These are phyloP conservation scores for Pilatotrama ljubarskyi DNA, from an alignment of 768 basidiomycete species.

Conservation along the genomic window DNA sequence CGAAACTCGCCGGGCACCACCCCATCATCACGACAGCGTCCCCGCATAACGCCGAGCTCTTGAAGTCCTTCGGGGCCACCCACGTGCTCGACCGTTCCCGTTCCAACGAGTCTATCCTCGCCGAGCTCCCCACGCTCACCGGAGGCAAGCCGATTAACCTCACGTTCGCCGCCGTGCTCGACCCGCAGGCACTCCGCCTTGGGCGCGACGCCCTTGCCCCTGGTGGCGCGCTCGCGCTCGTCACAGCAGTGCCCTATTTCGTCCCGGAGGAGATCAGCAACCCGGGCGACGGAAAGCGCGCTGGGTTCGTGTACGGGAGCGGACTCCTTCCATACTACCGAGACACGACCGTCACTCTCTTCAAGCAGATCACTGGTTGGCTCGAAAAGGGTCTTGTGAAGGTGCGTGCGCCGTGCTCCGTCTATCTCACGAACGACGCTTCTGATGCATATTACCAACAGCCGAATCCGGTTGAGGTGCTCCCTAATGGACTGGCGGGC, in stretches of 20 bases:
- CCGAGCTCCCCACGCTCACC: constrained; percentile 22
- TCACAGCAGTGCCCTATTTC: not conserved
- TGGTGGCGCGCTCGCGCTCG: constrained; percentile 23
- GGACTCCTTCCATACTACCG: constrained; percentile 5
- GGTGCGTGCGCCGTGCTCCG: not conserved
- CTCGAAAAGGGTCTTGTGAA: constrained; percentile 20
- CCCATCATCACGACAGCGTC: constrained; percentile 24
- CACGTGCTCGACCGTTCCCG: constrained; percentile 30
- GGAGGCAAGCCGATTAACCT: constrained; percentile 21
- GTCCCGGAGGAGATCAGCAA: not conserved
- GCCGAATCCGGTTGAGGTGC: constrained; percentile 27
- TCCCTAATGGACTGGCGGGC: constrained; percentile 25
- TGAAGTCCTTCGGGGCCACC: constrained; percentile 20
- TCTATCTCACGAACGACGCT: too few species aligned
- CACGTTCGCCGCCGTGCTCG: constrained; percentile 26
- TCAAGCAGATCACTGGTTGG: constrained; percentile 11
- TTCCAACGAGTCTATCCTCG: constrained; percentile 11
- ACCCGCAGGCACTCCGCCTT: constrained; percentile 12
- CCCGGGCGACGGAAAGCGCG: constrained; percentile 9
- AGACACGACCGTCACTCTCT: constrained; percentile 7
- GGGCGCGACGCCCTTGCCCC: constrained; percentile 27
- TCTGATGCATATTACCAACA: not conserved
- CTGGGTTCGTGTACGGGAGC: constrained; percentile 12
- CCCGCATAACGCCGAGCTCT: constrained; percentile 8
- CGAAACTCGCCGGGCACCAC: constrained; percentile 16